phyloP scores from a whole-genome alignment of 2,329 filamentous ascomycete species.

The Trichophyton equinum region DNA sequence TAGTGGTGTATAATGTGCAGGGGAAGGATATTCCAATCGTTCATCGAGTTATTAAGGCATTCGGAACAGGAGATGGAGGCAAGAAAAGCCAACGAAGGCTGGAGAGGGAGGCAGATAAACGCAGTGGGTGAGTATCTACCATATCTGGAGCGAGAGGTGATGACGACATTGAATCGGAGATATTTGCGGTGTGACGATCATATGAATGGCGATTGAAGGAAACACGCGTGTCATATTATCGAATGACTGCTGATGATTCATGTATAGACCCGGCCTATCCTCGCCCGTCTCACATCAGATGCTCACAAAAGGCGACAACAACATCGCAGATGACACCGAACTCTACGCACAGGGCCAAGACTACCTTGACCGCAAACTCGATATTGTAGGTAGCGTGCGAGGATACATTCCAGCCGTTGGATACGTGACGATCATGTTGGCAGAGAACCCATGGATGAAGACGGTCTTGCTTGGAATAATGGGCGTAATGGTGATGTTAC shows the following conservation, averaged over 20 bases:
- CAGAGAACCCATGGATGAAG: conserved; percentile 95
- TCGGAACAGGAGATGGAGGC: conserved; percentile 35
- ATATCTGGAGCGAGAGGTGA: background rate
- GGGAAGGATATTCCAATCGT: conserved; percentile 98
- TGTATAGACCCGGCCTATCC: background rate
- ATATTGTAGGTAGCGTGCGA: conserved; percentile 86
- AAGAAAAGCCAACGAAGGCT: conserved; percentile 25
- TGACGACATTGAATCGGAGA: background rate
- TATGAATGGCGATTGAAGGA: background rate
- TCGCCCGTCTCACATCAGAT: conserved; percentile 40
- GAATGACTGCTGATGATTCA: background rate
- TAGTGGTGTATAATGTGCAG: conserved; percentile 71
- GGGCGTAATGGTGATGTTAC: conserved; percentile 84
- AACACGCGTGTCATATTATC: background rate
- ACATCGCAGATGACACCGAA: conserved; percentile 83
- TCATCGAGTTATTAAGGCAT: conserved; percentile 70
- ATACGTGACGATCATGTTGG: conserved; percentile 91
- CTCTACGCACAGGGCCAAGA: conserved; percentile 76
- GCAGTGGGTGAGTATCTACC: conserved; percentile 5
- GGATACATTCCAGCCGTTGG: conserved; percentile 90
- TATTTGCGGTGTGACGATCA: background rate
- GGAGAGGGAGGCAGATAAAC: conserved; percentile 4
- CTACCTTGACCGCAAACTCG: conserved; percentile 65
- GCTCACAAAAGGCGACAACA: conserved; percentile 97
- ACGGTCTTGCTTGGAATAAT: conserved; percentile 88